Base-by-base conservation (phyloP, 345 rosid species). In the Gossypium anomalum region DNA sequence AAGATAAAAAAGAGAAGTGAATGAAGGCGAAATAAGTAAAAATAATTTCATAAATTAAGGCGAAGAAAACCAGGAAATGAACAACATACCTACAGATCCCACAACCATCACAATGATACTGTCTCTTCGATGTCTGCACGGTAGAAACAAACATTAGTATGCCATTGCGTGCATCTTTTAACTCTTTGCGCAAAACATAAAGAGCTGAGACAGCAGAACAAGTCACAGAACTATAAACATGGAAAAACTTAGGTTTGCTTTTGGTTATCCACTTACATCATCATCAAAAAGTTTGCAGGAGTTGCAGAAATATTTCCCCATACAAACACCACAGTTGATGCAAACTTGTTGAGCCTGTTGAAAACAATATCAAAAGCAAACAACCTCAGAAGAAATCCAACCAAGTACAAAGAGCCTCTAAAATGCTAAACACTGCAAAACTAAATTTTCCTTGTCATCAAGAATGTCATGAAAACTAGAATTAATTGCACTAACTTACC, bases 81-180 rank as follows among this genome's bases (percentile, higher is more conserved):
- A 25, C 13, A 72, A 29, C 60, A 77, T 83, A 94, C 98, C 98
- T 92, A 96, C 98, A 94, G 58, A 94, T 94, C 72, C 97, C 97
- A 80, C 98, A 94, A 13, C 94, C 92, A 13, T 82, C 82, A 61
- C 98, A 94, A 78, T 94, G 97, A 80, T 86, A 94, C 73, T 94
- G 98, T 57, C 80, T 84, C 86, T 92, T 92, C 2, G 92, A 84
- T 11, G 83, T 83, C 98, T 94, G 90, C 78, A 76, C 41, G 25
- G 72, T 73, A 19, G 20, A 19, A 64, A 63, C 19, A 74, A 34
- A 44, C 8, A 34, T 74, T 74, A 74, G 34, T 19, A 63, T 27
- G 10, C 49, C 34, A 27, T 13, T 48, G 74, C 3, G n/a, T 62
- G 19, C 10, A 76, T 67, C 71, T 10, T 22, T 44, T 7, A 48